These are phyloP conservation scores for Fusarium solani-melongenae DNA, from an alignment of 2,329 filamentous ascomycete species.

Conservation along the genomic window DNA sequence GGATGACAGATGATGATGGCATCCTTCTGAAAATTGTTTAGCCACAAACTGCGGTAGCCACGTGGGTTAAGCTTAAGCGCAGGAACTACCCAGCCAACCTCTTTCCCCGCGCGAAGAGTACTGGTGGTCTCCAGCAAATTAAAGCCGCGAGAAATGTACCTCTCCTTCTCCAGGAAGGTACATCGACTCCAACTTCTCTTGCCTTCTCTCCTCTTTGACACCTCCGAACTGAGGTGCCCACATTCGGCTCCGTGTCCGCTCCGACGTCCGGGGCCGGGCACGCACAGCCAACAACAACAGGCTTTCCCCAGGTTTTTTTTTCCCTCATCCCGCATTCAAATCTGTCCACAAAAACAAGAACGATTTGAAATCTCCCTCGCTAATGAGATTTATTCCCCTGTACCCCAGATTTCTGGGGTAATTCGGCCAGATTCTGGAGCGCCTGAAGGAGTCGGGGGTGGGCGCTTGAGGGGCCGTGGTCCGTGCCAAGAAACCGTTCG, in stretches of 20 bases:
- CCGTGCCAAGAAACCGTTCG: constrained; percentile 38
- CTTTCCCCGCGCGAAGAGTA: neutral
- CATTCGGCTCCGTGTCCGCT: neutral
- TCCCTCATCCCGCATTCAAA: neutral
- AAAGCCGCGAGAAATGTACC: neutral
- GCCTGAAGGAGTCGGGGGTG: constrained; percentile 17
- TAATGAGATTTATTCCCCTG: neutral
- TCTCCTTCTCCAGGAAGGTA: neutral
- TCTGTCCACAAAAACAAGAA: constrained; percentile 25
- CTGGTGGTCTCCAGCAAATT: neutral
- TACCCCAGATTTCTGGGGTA: constrained; percentile 35
- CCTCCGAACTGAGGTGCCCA: neutral
- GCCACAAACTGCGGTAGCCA: constrained; percentile 5
- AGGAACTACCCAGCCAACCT: neutral
- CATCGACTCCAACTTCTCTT: constrained; percentile 17
- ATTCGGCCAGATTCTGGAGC: constrained; percentile 2
- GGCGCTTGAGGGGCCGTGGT: constrained; percentile 20
- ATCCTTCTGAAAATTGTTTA: neutral
- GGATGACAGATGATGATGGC: constrained; percentile 23
- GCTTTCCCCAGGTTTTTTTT: constrained; percentile 29
- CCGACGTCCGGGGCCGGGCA: neutral
- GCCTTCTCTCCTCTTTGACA: neutral
- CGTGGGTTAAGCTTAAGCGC: constrained; percentile 14
- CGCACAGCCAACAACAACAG: neutral
- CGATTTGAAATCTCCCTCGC: constrained; percentile 24